These are phyloP conservation scores for Astrocystis sublimbata DNA, from an alignment of 495 filamentous ascomycete genomes.

Conservation along the genomic window DNA sequence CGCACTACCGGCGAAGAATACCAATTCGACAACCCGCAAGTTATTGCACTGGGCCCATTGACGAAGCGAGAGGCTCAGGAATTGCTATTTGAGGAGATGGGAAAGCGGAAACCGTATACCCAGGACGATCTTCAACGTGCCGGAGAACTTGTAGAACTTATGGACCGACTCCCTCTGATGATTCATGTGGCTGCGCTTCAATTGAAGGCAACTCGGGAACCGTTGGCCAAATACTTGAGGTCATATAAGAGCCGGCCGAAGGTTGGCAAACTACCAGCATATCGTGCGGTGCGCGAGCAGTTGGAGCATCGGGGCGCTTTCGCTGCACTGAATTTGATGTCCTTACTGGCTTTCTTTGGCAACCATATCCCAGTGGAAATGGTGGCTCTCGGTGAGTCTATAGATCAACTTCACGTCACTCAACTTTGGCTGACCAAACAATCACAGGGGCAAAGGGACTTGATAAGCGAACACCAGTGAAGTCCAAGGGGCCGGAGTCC, in stretches of 20 bases:
- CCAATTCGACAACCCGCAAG: conserved; percentile 71
- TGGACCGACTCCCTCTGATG: conserved; percentile 73
- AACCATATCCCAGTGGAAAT: conserved; percentile 77
- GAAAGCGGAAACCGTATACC: conserved; percentile 58
- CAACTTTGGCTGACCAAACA: conserved; percentile 3
- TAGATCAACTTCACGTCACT: conserved; percentile 18
- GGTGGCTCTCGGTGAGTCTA: conserved; percentile 58
- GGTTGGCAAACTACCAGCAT: conserved; percentile 64
- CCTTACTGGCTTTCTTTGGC: conserved; percentile 72
- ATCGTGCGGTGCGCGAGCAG: conserved; percentile 69
- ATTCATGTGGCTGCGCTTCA: conserved; percentile 78
- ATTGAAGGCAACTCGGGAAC: conserved; percentile 68
- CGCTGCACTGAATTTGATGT: conserved; percentile 71
- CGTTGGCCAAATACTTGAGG: conserved; percentile 67
- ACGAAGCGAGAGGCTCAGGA: conserved; percentile 49
- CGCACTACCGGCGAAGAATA: conserved; percentile 65
- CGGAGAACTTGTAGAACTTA: conserved; percentile 64
- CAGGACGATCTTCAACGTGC: conserved; percentile 61
- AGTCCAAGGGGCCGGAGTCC: conserved; percentile 53
- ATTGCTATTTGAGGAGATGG: conserved; percentile 53
- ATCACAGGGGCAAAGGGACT: conserved; percentile 52
- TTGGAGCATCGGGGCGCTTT: conserved; percentile 58
- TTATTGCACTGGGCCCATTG: conserved; percentile 63
- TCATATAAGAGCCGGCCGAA: conserved; percentile 69
- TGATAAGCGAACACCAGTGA: conserved; percentile 56